Conservation (phyloP, 306 rosid species). For the Pueraria montana region DNA sequence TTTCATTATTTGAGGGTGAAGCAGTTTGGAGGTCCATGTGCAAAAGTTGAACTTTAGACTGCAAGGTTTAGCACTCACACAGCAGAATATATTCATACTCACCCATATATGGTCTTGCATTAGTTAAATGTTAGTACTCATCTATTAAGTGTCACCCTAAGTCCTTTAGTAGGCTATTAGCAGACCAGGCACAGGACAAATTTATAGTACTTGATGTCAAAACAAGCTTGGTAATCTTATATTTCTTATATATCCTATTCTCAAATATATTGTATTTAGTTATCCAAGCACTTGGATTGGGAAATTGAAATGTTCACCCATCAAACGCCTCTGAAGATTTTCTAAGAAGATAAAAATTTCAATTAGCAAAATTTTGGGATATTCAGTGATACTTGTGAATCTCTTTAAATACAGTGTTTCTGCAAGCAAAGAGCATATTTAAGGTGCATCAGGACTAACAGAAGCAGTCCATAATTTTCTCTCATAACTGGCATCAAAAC, state of each 20-base stretch:
- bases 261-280: not conserved
- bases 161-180: not conserved
- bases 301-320: not conserved
- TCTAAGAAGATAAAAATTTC: not conserved
- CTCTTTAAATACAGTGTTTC: not conserved
- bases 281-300: not conserved
- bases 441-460: not conserved
- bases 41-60: not conserved
- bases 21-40: not conserved
- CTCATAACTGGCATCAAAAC: not conserved
- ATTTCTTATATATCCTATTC: not conserved
- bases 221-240: not conserved
- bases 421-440: not conserved
- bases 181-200: not conserved
- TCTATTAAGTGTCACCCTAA: not conserved
- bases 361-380: not conserved
- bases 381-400: not conserved
- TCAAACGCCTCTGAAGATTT: not conserved
- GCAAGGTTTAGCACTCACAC: not conserved
- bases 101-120: not conserved
- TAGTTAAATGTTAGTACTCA: not conserved
- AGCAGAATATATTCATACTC: not conserved
- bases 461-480: not conserved
- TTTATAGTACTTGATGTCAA: not conserved
- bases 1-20: constrained; percentile 1